Percentiles rank a stretch among this genome's conserved stretches.
These are phyloP conservation scores for Auriscalpium orientale DNA, from an alignment of 768 basidiomycete genomes.

Conservation along the genomic window DNA sequence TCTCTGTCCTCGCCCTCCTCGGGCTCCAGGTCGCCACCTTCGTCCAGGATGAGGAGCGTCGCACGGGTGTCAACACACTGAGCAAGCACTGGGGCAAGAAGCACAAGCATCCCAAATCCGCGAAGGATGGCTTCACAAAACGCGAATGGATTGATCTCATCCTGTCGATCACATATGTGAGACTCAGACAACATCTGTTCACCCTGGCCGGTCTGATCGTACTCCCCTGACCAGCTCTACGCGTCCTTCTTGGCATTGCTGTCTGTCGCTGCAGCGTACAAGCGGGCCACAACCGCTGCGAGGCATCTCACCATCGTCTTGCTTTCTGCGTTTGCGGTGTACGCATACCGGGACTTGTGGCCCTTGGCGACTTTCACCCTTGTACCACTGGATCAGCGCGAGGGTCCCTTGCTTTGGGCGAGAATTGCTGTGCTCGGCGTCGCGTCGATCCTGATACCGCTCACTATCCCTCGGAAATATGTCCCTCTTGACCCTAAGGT, in stretches of 20 bases:
- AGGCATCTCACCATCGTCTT: neutral
- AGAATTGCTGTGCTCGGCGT: neutral
- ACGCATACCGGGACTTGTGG: neutral
- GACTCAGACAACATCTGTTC: neutral
- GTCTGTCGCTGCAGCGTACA: neutral
- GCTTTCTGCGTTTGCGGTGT: neutral
- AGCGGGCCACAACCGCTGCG: neutral
- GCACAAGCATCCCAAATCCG: slow-evolving; percentile 15
- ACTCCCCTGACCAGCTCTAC: neutral
- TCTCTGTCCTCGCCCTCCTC: slow-evolving; percentile 40
- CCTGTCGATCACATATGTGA: neutral
- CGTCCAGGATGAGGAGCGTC: slow-evolving; percentile 24
- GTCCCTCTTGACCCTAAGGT: neutral
- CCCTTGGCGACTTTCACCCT: neutral
- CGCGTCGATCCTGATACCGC: neutral
- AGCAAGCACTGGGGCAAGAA: slow-evolving; percentile 23
- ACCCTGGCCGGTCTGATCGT: neutral
- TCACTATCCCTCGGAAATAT: neutral
- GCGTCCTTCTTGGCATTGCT: neutral
- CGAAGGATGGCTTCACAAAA: neutral
- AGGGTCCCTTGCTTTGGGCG: neutral
- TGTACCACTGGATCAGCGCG: neutral
- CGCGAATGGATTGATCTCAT: slow-evolving; percentile 12
- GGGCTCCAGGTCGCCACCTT: slow-evolving; percentile 40
- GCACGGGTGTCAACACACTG: neutral